Percentiles rank a stretch among this genome's conserved stretches.
Conservation (phyloP, 192 early-diverging fungal genomes). For the Backusella parvicylindrica region DNA sequence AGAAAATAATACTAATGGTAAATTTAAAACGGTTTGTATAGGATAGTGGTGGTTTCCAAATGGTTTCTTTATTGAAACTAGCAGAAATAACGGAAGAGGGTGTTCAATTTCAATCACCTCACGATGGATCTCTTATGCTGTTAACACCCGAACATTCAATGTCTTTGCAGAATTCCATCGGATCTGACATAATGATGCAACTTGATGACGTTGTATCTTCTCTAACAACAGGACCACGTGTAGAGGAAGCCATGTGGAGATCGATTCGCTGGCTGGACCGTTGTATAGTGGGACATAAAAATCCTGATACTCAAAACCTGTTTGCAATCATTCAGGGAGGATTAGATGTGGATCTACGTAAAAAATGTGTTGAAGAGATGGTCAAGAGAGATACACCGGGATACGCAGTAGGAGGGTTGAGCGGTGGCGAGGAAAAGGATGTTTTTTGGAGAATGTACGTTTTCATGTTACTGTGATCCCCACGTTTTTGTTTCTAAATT, state of each 20-base stretch:
- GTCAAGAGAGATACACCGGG: constrained; percentile 75
- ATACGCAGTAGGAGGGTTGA: constrained; percentile 83
- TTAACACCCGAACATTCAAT: constrained; percentile 87
- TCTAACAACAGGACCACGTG: constrained; percentile 72
- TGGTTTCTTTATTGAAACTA: constrained; percentile 86
- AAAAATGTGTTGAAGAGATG: constrained; percentile 73
- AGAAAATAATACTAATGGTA: neutral
- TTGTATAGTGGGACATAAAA: constrained; percentile 69
- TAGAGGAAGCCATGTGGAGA: constrained; percentile 89
- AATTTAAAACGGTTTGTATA: no score
- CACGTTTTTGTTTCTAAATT: neutral
- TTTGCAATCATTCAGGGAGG: constrained; percentile 92
- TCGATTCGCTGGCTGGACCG: constrained; percentile 87
- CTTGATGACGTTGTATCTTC: constrained; percentile 87
- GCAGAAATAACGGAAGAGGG: constrained; percentile 83
- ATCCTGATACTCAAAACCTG: constrained; percentile 72
- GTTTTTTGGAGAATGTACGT: constrained; percentile 76
- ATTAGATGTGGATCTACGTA: constrained; percentile 62
- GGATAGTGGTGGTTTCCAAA: constrained; percentile 86
- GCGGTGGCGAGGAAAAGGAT: constrained; percentile 85
- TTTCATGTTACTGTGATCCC: neutral
- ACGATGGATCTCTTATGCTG: constrained; percentile 75
- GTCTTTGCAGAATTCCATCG: constrained; percentile 81
- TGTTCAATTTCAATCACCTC: constrained; percentile 81
- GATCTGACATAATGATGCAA: constrained; percentile 91